Conservation (phyloP, 1,284 basidiomycete species). For the Farysia itapuensis region DNA sequence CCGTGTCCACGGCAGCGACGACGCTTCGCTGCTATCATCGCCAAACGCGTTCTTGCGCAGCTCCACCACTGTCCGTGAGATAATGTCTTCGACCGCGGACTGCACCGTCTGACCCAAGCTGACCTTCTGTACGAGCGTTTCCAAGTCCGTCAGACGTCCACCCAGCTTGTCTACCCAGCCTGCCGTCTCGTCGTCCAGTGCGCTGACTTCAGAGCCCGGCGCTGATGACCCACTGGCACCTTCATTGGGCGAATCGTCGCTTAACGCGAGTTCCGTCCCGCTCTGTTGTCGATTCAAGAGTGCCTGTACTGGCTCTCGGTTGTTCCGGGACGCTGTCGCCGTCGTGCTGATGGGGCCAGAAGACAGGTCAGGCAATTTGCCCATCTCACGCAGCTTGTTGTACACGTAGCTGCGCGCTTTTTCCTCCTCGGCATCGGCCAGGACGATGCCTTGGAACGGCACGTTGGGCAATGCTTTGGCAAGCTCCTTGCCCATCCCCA, state of each 20-base stretch:
- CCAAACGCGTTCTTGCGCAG: conserved; percentile 89
- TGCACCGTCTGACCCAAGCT: conserved; percentile 42
- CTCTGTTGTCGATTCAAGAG: not conserved
- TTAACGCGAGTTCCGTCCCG: not conserved
- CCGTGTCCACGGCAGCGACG: conserved; percentile 77
- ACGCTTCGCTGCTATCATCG: conserved; percentile 82
- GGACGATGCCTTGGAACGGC: conserved; percentile 67
- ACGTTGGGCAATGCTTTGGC: conserved; percentile 84
- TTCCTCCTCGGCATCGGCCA: conserved; percentile 74
- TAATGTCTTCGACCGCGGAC: conserved; percentile 58
- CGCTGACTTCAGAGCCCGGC: conserved; percentile 2
- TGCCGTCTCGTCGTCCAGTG: conserved; percentile 37
- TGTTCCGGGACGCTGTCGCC: not conserved
- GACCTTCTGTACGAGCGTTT: conserved; percentile 51
- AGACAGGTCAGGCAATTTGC: conserved; percentile 41
- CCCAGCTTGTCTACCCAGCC: conserved; percentile 52
- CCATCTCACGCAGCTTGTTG: conserved; percentile 73
- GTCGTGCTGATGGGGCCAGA: not conserved
- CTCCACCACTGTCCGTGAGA: conserved; percentile 76
- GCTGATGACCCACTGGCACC: not conserved
- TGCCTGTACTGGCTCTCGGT: not conserved
- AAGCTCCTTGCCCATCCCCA: conserved; percentile 75
- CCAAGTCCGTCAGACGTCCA: conserved; percentile 53
- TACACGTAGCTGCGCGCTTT: conserved; percentile 80
- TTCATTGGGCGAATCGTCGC: not conserved